Evolutionary conservation across 768 basidiomycete species (phyloP), one percentile per base, ranked within the genome.

Genomic region (Clitopilus passeckerianus): DNA sequence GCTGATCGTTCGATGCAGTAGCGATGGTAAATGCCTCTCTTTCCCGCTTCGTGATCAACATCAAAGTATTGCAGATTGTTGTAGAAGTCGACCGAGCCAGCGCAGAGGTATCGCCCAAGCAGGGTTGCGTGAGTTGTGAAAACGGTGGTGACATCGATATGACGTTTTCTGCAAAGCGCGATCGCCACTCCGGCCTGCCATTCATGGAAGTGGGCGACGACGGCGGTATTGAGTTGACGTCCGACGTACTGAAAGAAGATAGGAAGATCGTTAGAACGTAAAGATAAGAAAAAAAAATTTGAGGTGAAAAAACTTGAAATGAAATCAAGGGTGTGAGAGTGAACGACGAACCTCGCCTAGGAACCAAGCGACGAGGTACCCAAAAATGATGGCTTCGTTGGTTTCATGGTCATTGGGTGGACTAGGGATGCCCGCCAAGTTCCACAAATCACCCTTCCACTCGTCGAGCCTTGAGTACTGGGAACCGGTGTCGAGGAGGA

Each of bases 41-140:
- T 98, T 43, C 97, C 97, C 0, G 97, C 97, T 75, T 99, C 97
- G 70, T 98, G 96, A 68, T 99, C 97, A 61, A 98, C 97, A 65
- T 99, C 97, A 72, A 99, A 99, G 80, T 98, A 98, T 72, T 96
- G 93, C 18, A 99, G 81, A 72, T 99, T 98, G 80, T 98, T 99
- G 83, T 99, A 99, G 68, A 99, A 99, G 67, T 99, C 97, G 68
- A 98, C 97, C 52, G 87, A 91, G 61, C 97, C 97, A 1, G 97
- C 97, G 67, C 97, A 99, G 64, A 99, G 89, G 73, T 99, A 99
- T 55, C 97, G 93, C 16, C 97, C 97, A 59, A 99, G 91, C 35
- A 99, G 87, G 8, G 97, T 99, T 9, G 97, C 97, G 71, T 98
- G 96, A 33, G 96, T 98, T 18, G 96, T 98, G 76, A 98, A 98